phyloP scores from a whole-genome alignment of 1,284 basidiomycete genomes.

The Athelia psychrophila region DNA sequence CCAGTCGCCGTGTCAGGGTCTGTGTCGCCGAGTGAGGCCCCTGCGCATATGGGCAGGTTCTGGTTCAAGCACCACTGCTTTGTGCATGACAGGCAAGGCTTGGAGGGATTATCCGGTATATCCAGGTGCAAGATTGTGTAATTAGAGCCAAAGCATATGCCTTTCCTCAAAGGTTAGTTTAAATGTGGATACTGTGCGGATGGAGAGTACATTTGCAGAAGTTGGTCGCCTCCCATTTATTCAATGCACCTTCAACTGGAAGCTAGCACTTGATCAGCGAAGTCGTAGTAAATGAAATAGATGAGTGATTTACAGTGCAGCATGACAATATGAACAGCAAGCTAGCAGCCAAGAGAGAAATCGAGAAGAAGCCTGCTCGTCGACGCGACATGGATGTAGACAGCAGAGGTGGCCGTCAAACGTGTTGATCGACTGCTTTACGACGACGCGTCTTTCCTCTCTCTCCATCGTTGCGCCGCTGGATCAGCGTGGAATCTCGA shows the following conservation, averaged over 20 bases:
- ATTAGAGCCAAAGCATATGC: slow-evolving; percentile 88
- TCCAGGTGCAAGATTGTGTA: slow-evolving; percentile 85
- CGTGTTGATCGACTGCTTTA: too few relatives aligned
- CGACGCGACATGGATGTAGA: slow-evolving; percentile 4
- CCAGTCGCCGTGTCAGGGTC: slow-evolving; percentile 92
- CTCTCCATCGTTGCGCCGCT: too few relatives aligned
- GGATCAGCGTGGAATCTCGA: not conserved
- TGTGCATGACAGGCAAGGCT: slow-evolving; percentile 91
- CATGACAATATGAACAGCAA: slow-evolving; percentile 13
- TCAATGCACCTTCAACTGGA: slow-evolving; percentile 44
- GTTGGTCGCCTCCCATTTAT: slow-evolving; percentile 80
- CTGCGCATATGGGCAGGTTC: slow-evolving; percentile 83
- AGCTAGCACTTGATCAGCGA: slow-evolving; percentile 26
- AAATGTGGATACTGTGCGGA: slow-evolving; percentile 3
- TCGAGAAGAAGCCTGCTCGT: slow-evolving; percentile 17
- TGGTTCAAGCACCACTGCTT: slow-evolving; percentile 96
- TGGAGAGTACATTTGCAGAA: slow-evolving; percentile 74
- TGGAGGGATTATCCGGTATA: slow-evolving; percentile 78
- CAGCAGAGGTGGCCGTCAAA: slow-evolving; percentile 1
- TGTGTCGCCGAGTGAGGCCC: slow-evolving; percentile 81
- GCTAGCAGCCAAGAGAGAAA: slow-evolving; percentile 11
- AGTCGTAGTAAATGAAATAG: not conserved
- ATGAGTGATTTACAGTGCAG: not conserved
- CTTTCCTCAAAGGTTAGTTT: slow-evolving; percentile 36
- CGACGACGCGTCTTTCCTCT: too few relatives aligned